Evolutionary conservation across 2,329 filamentous ascomycete species (phyloP).

Genomic region (Nannizziopsis arthrosporioides): DNA sequence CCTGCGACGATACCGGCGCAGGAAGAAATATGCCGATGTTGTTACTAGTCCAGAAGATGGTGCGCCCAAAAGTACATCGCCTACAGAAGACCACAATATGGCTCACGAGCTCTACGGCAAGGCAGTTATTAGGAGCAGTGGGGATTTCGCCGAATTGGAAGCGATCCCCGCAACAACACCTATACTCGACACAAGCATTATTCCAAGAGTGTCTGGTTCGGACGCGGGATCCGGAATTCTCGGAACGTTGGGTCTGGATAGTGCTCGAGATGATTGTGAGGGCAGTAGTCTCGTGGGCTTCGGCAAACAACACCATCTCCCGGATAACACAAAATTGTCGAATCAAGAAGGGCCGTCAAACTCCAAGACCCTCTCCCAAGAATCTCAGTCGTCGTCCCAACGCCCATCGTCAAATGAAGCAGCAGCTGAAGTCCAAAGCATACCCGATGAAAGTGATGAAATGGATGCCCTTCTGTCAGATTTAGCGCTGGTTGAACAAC

Average conservation of each 20-base stretch:
- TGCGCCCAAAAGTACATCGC: background rate
- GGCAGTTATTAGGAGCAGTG: background rate
- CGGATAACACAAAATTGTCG: background rate
- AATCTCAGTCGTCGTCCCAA: background rate
- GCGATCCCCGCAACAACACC: background rate
- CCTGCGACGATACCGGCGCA: background rate
- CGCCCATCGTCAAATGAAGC: background rate
- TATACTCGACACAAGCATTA: background rate
- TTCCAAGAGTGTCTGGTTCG: background rate
- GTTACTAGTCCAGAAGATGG: background rate
- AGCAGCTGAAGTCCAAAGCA: background rate
- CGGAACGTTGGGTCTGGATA: background rate
- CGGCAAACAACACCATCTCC: background rate
- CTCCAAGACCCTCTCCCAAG: background rate
- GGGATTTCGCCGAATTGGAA: background rate
- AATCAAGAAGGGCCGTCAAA: background rate
- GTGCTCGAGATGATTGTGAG: background rate
- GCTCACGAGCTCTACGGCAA: constrained; percentile 4
- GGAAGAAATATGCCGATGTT: background rate
- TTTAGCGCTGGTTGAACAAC: constrained; percentile 4
- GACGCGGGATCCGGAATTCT: background rate
- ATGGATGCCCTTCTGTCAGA: constrained; percentile 1
- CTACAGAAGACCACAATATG: background rate
- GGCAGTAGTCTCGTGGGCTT: background rate
- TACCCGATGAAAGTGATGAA: background rate